Percentiles rank a stretch among this genome's conserved stretches.
These are phyloP conservation scores for Dictyostelium citrinum DNA, from an alignment of 78 protist species.

Conservation along the genomic window DNA sequence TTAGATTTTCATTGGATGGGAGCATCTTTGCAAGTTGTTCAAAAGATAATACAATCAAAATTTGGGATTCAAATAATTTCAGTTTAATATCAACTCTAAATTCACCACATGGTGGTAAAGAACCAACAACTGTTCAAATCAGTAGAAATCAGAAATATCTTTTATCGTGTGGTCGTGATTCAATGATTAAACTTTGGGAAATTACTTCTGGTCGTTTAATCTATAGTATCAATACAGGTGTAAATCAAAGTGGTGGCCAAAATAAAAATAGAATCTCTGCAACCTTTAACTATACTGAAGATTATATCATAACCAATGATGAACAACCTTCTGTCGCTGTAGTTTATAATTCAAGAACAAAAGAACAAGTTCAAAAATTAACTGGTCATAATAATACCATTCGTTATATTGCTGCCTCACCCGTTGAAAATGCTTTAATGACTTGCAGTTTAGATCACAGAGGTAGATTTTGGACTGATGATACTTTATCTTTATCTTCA, in stretches of 20 bases:
- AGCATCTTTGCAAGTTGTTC: conserved; percentile 80
- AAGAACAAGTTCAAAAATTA: conserved; percentile 68
- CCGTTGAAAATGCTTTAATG: conserved; percentile 73
- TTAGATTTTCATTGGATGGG: conserved; percentile 71
- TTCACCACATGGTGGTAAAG: conserved; percentile 63
- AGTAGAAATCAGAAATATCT: conserved; percentile 74
- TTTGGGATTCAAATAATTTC: conserved; percentile 81
- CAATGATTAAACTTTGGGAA: conserved; percentile 80
- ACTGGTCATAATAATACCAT: conserved; percentile 78
- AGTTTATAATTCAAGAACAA: conserved; percentile 70
- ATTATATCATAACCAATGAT: conserved; percentile 73
- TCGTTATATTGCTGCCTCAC: conserved; percentile 74
- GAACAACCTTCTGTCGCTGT: conserved; percentile 41
- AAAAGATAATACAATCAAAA: conserved; percentile 69
- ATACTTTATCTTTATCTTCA: neutral
- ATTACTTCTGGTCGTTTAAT: conserved; percentile 72
- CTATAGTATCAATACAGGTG: conserved; percentile 44
- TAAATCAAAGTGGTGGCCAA: conserved; percentile 11
- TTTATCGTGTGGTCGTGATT: conserved; percentile 82
- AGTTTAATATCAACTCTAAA: conserved; percentile 22
- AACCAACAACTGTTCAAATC: conserved; percentile 68
- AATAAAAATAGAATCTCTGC: conserved; percentile 72
- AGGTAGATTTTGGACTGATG: conserved; percentile 83
- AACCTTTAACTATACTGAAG: conserved; percentile 78
- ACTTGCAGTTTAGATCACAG: conserved; percentile 81